Base-by-base conservation (phyloP, 495 filamentous ascomycete species). In the Talaromyces thailandensis region DNA sequence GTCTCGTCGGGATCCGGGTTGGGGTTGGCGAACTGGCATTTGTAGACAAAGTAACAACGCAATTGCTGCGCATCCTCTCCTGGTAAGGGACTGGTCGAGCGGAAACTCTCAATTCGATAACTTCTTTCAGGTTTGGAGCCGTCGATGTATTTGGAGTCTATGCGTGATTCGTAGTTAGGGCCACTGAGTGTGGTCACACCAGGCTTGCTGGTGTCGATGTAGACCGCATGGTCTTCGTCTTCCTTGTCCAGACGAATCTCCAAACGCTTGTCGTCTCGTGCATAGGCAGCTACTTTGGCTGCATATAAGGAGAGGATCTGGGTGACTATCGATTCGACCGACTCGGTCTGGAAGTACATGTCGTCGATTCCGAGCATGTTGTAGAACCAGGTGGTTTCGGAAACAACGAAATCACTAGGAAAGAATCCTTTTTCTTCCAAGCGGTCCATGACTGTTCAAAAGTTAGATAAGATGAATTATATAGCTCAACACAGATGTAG, bases 21-120 rank as follows among this genome's bases (percentile, higher is more conserved):
- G 29, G 91, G 86, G 65, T 91, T 88, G 65, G 86, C 88, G 70
- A 97, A 98, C 67, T 88, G 82, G 72, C 93, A 96, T 75, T 96
- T 89, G 75, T 98, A 98, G 60, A 98, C 92, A 70, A 98, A 98
- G 78, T 98, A 98, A 77, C 94, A 98, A 61, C 94, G 89, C 48
- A 98, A 80, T 61, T 93, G 88, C 57, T 92, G 85, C 70, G 91
- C 87, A 59, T 77, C 67, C 62, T 88, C 86, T 11, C 88, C 88
- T 2, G 91, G 92, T n/a, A 88, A 78, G 23, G 81, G 72, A 58
- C 82, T 86, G 2, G 81, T 77, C 0, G 94, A 98, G 55, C 94
- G 88, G 83, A 98, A 98, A 37, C 92, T 96, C 80, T 98, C 94
- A 31, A 98, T 91, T 25, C 94, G 90, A 79, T 92, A 98, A 65